phyloP scores from a whole-genome alignment of 202 grass and related monocot species.

The Saccharum hybrid region DNA sequence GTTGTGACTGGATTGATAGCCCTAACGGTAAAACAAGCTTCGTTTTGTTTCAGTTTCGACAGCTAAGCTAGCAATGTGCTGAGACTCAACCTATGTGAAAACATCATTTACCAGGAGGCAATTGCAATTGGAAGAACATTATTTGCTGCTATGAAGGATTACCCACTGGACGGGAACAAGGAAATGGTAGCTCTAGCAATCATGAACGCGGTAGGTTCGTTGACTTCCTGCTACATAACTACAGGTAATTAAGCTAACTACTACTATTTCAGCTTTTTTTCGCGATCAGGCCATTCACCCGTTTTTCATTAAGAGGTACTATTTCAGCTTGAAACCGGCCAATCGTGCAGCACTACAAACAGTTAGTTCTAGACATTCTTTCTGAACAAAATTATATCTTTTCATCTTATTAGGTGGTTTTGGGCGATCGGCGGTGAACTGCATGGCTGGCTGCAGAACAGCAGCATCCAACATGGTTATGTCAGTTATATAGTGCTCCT shows the following conservation, averaged over 20 bases:
- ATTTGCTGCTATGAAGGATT: constrained; percentile 77
- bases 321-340: neutral
- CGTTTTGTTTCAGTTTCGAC: neutral
- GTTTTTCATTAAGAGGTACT: neutral
- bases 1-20: constrained; percentile 69
- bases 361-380: constrained; percentile 7
- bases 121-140: constrained; percentile 91
- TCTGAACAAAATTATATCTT: constrained; percentile 21
- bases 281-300: no score
- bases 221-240: constrained; percentile 83
- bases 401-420: constrained; percentile 62
- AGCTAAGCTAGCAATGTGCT: neutral
- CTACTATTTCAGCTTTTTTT: neutral
- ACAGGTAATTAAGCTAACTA: constrained; percentile 55
- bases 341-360: no score
- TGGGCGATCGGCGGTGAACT: constrained; percentile 84
- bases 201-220: constrained; percentile 85
- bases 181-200: constrained; percentile 90
- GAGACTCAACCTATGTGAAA: neutral
- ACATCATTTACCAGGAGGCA: constrained; percentile 66
- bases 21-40: constrained; percentile 66
- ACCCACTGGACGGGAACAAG: constrained; percentile 91
- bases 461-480: constrained; percentile 80
- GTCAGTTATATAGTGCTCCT: constrained; percentile 72
- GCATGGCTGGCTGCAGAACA: constrained; percentile 81